These are phyloP conservation scores for Candida maltosa DNA, from an alignment of 805 yeast genomes.

Conservation along the genomic window DNA sequence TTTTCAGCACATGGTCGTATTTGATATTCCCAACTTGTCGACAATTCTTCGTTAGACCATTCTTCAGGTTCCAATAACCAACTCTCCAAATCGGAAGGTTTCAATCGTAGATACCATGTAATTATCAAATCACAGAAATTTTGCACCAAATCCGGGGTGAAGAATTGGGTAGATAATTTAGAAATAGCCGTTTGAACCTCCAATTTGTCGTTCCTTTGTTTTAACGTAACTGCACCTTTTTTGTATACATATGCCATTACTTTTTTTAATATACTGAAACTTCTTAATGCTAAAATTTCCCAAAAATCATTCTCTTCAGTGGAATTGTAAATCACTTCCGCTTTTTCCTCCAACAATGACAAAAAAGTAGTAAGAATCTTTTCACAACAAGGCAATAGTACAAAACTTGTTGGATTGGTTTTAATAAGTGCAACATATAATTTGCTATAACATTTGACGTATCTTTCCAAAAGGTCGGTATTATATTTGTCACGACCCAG, in stretches of 20 bases:
- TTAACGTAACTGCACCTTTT: slow-evolving; percentile 64
- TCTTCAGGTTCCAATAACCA: slow-evolving; percentile 92
- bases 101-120: slow-evolving; percentile 67
- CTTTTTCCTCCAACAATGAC: slow-evolving; percentile 59
- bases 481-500: slow-evolving; percentile 48
- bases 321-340: slow-evolving; percentile 59
- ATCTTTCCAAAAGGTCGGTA: slow-evolving; percentile 58
- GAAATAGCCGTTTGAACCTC: slow-evolving; percentile 60
- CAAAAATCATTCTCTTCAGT: slow-evolving; percentile 62
- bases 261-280: slow-evolving; percentile 61
- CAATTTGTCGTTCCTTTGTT: slow-evolving; percentile 59
- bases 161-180: slow-evolving; percentile 50
- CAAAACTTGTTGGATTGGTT: slow-evolving; percentile 65
- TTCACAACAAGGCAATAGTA: slow-evolving; percentile 61
- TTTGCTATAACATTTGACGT: slow-evolving; percentile 72
- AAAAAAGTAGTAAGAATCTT: slow-evolving; percentile 62
- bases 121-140: slow-evolving; percentile 66
- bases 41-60: slow-evolving; percentile 81
- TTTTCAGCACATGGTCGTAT: slow-evolving; percentile 85
- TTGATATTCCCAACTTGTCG: slow-evolving; percentile 77
- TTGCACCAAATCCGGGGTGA: slow-evolving; percentile 54
- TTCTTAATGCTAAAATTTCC: slow-evolving; percentile 69
- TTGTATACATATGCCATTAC: slow-evolving; percentile 60
- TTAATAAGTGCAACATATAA: slow-evolving; percentile 59
- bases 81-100: slow-evolving; percentile 71